Base-by-base conservation (phyloP, 2,329 filamentous ascomycete genomes). In the Colletotrichum tanaceti region DNA sequence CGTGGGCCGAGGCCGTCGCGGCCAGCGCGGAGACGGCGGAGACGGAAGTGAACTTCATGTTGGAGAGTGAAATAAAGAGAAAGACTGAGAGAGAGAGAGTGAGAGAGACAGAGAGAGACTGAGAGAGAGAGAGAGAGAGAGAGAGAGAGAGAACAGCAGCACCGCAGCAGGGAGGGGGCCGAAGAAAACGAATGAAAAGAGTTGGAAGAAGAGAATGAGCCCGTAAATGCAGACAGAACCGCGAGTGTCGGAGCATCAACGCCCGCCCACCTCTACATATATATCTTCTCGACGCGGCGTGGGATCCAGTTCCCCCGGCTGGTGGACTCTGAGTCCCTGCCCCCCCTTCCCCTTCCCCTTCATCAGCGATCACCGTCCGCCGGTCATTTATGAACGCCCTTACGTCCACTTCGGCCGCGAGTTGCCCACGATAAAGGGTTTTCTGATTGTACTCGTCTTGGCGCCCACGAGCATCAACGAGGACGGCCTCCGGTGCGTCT, bases 1-100 rank as follows among this genome's bases (percentile, higher is more conserved):
- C 69, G 58, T 71, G 69, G 58, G 69, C 69, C 10, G 63, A 57
- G 44, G 22, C 65, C 22, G 61, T 71, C 55, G 69, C 58, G 65
- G 66, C 69, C 65, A 71, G 66, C 62, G 61, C 69, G 41, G 58
- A 44, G 28, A 69, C 32, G 53, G 53, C 44, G 41, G 63, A 52
- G 20, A 58, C n/a, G 35, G 53, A 54, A 11, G 53, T 53, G 16
- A 63, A 28, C 43, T 32, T 41, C 58, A 62, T 58, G 35, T 38
- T 52, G n/a, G n/a, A n/a, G n/a, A n/a, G n/a, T n/a, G n/a, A n/a
- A n/a, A n/a, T n/a, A n/a, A n/a, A n/a, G n/a, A n/a, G n/a, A n/a
- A n/a, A n/a, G n/a, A n/a, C n/a, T n/a, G n/a, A n/a, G n/a, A n/a
- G n/a, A n/a, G n/a, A n/a, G n/a, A n/a, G n/a, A n/a, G n/a, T n/a